Evolutionary conservation across 1,284 basidiomycete species (phyloP), one percentile per base, ranked within the genome.

Genomic region (Austroboletus novae-zelandiae): DNA sequence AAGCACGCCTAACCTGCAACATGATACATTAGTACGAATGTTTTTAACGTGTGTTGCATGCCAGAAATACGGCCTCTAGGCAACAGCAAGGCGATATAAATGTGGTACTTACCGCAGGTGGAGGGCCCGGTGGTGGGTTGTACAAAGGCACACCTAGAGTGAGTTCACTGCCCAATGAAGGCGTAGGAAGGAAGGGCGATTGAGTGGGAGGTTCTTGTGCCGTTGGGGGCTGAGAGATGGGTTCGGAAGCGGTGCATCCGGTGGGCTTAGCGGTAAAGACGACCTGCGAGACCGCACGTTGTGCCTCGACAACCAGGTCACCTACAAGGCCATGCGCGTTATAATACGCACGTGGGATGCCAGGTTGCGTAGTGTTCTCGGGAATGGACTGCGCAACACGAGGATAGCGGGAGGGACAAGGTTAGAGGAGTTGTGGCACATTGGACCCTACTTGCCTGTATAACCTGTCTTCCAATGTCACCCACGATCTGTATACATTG

Each of bases 311-410:
- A 9, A 86, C 75, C 4, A 87, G 72, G 42, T 74, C 71, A 48
- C 85, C 80, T 0, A 85, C 85, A 56, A 77, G 81, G 45, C 76
- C 63, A 59, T 86, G 79, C 1, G 81, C 82, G 17, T 74, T 74
- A 67, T 96, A 97, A 52, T 86, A 77, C 7, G 80, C 76, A 7
- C 94, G 80, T 4, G 85, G 79, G 50, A 89, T 75, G 13, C 94
- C 94, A 4, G 93, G 92, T 44, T 86, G 81, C 0, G 93, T 94
- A 25, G 76, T 71, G 15, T 89, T 84, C 51, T 92, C 80, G 0
- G 92, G 86, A 10, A 97, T 88, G 76, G 91, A 90, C 80, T 89
- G 45, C 7, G 36, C 9, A 2, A n/a, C 10, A 32, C 10, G 31
- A 14, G 31, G 31, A 14, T 32, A 32, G 31, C 10, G 40, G 13